Base-by-base conservation (phyloP, 108 stramenopile species). In the Skeletonema marinoi region DNA sequence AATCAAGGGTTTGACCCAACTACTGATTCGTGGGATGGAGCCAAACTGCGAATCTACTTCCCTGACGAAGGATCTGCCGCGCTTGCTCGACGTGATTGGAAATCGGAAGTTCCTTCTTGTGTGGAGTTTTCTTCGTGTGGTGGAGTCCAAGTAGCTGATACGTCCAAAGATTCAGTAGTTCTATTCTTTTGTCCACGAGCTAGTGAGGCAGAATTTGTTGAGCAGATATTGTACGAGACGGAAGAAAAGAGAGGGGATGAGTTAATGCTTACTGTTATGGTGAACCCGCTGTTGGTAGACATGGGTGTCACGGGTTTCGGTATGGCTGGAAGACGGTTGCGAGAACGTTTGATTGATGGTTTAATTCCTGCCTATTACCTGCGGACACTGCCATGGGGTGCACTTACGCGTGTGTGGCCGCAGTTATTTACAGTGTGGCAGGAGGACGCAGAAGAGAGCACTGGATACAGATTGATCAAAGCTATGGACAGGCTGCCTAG, bases 231-330 rank as follows among this genome's bases (percentile, higher is more conserved):
- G 31, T 42, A 71, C 62, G 80, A 77, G 48, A 67, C 74, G 12
- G 89, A 90, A 54, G 86, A 85, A 51, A 61, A 51, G 25, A 61
- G 72, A n/a, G 79, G 81, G 0, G 70, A 67, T 10, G 67, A 71
- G 38, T 71, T 89, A 63, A 80, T 86, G 42, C 86, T 95, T 25
- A 85, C 93, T 9, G 86, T 96, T 25, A 90, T 98, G 75, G 88
- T 98, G 11, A 98, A 98, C 77, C 97, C 97, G n/a, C 73, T 87
- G 6, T 71, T 98, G 51, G 94, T 98, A 16, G 96, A 98, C 84
- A 96, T 96, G 96, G 97, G 95, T 54, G 93, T 94, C 12, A 96
- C 96, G 9, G 97, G 97, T 59, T 98, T 96, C 81, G 97, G 97
- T 46, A 89, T 97, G 93, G 96, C 95, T 13, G 97, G 97, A 19